Percentiles rank a stretch among this genome's conserved stretches.
These are phyloP conservation scores for Drosera capensis DNA, from an alignment of 148 eudicot species.

Conservation along the genomic window DNA sequence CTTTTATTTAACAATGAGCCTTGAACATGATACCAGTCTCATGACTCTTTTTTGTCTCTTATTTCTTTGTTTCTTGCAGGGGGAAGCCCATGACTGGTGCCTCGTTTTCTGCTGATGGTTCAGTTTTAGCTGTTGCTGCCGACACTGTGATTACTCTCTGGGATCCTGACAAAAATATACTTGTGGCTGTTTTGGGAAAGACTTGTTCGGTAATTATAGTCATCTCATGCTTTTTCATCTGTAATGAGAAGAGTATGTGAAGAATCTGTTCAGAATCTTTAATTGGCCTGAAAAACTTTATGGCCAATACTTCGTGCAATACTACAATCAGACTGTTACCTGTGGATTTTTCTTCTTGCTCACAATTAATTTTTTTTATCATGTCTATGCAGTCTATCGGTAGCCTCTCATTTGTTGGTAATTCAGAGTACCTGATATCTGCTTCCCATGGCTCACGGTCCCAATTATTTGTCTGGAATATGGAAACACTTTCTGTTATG, in stretches of 20 bases:
- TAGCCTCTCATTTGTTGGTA: slow-evolving; percentile 62
- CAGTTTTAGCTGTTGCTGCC: slow-evolving; percentile 92
- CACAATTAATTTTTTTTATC: neutral
- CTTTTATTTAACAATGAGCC: too few relatives aligned
- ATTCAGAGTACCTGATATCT: slow-evolving; percentile 63
- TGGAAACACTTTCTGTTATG: slow-evolving; percentile 36
- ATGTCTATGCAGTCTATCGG: slow-evolving; percentile 66
- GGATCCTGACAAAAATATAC: slow-evolving; percentile 76
- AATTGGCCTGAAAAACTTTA: too few relatives aligned
- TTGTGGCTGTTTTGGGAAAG: slow-evolving; percentile 74
- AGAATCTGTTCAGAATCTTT: too few relatives aligned
- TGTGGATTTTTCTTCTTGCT: slow-evolving; percentile 1
- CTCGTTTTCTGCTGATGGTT: slow-evolving; percentile 79
- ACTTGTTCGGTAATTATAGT: slow-evolving; percentile 36
- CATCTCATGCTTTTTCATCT: too few relatives aligned
- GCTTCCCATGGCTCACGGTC: slow-evolving; percentile 54
- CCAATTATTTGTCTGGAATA: slow-evolving; percentile 54
- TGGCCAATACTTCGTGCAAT: neutral
- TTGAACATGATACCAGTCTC: too few relatives aligned
- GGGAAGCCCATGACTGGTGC: slow-evolving; percentile 83
- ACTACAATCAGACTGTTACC: neutral
- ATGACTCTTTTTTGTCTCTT: neutral
- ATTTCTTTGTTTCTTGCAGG: slow-evolving; percentile 30
- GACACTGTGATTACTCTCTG: slow-evolving; percentile 78
- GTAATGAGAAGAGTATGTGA: too few relatives aligned